phyloP scores from a whole-genome alignment of 257 asterid species.

The Apocynum venetum region DNA sequence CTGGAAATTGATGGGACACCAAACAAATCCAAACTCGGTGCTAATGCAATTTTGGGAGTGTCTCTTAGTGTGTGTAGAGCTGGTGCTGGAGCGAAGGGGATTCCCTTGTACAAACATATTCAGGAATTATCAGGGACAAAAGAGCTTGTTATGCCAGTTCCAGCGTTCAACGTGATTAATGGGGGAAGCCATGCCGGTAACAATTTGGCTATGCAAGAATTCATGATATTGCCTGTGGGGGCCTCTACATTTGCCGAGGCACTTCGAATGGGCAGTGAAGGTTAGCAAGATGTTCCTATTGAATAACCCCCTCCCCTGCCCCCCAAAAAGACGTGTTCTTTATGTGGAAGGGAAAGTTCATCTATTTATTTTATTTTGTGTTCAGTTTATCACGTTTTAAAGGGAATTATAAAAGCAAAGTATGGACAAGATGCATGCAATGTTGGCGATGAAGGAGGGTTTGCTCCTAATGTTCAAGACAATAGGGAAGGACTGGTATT shows the following conservation, averaged over 20 bases:
- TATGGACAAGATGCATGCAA: conserved; percentile 99
- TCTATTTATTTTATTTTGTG: neutral
- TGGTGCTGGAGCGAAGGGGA: conserved; percentile 94
- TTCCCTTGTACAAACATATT: conserved; percentile 80
- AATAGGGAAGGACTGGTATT: conserved; percentile 89
- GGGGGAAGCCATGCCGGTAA: conserved; percentile 99
- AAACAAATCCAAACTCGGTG: conserved; percentile 89
- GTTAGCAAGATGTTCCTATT: conserved; percentile 30
- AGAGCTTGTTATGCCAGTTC: conserved; percentile 98
- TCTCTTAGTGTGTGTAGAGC: conserved; percentile 95
- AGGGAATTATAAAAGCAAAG: conserved; percentile 94
- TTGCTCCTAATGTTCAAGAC: conserved; percentile 98
- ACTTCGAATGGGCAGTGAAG: conserved; percentile 94
- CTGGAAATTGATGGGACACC: conserved; percentile 94
- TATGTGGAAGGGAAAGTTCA: neutral
- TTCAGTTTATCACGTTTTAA: conserved; percentile 83
- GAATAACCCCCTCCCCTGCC: neutral
- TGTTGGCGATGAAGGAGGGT: conserved; percentile 99
- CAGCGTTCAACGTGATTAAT: conserved; percentile 92
- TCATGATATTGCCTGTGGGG: conserved; percentile 96
- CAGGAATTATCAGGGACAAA: conserved; percentile 79
- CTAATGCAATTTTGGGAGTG: conserved; percentile 95
- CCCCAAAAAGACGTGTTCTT: neutral
- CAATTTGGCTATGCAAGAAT: conserved; percentile 97
- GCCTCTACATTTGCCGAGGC: conserved; percentile 87